phyloP scores from a whole-genome alignment of 2,329 filamentous ascomycete species.

The Aaosphaeria pasadenensis region DNA sequence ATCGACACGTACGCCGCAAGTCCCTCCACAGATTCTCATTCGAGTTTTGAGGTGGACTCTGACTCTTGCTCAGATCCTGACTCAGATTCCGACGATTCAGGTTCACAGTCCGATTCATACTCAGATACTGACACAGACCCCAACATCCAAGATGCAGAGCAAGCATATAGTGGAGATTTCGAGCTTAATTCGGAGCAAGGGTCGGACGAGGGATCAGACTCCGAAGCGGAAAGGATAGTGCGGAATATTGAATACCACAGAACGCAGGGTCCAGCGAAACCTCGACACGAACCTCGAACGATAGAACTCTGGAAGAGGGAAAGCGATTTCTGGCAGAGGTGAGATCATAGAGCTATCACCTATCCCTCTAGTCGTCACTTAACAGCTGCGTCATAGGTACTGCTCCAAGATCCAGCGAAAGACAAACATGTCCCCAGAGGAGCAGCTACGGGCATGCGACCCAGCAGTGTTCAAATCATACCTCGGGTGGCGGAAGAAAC shows the following conservation, averaged over 20 bases:
- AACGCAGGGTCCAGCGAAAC: slow-evolving; percentile 13
- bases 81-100: background rate
- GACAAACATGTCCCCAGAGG: slow-evolving; percentile 2
- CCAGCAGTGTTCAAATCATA: slow-evolving; percentile 3
- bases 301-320: slow-evolving; percentile 14
- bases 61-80: background rate
- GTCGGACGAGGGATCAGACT: slow-evolving; percentile 10
- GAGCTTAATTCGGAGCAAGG: slow-evolving; percentile 4
- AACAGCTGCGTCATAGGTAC: background rate
- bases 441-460: slow-evolving; percentile 1
- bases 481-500: slow-evolving; percentile 1
- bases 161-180: slow-evolving; percentile 6
- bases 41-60: background rate
- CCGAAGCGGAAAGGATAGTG: slow-evolving; percentile 15
- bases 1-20: no score
- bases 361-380: background rate
- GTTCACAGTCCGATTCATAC: slow-evolving; percentile 9
- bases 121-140: slow-evolving; percentile 6
- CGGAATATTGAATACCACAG: slow-evolving; percentile 11
- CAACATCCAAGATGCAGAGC: background rate
- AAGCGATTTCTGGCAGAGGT: slow-evolving; percentile 12
- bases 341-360: slow-evolving; percentile 1
- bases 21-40: no score
- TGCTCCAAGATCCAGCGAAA: slow-evolving; percentile 3
- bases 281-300: slow-evolving; percentile 11